These are phyloP conservation scores for Apiotrichum siamense DNA, from an alignment of 1,284 basidiomycete genomes.

Conservation along the genomic window DNA sequence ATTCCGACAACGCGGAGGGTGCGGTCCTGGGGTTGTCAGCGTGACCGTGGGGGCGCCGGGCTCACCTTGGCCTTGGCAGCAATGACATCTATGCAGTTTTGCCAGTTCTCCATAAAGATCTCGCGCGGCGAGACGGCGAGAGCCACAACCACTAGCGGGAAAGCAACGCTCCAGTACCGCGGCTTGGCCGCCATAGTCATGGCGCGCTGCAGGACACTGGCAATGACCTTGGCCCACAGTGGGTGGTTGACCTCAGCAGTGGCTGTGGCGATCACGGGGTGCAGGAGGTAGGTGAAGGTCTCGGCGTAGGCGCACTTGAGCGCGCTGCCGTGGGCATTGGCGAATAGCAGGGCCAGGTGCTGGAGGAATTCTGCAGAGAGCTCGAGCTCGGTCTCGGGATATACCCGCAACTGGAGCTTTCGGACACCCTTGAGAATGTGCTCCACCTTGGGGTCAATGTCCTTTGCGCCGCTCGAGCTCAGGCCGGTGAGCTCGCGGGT, in stretches of 20 bases:
- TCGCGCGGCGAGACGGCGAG: constrained; percentile 83
- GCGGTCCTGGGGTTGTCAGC: constrained; percentile 61
- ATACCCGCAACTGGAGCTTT: constrained; percentile 76
- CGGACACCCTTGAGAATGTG: constrained; percentile 71
- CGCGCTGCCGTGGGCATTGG: constrained; percentile 72
- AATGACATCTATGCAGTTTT: constrained; percentile 61
- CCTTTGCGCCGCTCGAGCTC: constrained; percentile 64
- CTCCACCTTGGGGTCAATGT: constrained; percentile 71
- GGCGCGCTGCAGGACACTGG: constrained; percentile 75
- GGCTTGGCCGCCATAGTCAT: constrained; percentile 82
- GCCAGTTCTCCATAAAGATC: constrained; percentile 78
- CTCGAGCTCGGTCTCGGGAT: constrained; percentile 88
- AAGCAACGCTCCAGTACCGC: constrained; percentile 83
- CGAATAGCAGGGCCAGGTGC: constrained; percentile 72
- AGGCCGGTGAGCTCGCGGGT: constrained; percentile 72
- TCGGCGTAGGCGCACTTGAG: constrained; percentile 85
- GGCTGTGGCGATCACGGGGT: constrained; percentile 88
- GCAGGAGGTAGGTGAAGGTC: constrained; percentile 68
- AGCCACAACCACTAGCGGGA: constrained; percentile 74
- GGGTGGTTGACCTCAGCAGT: constrained; percentile 96
- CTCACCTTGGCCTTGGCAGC: constrained; percentile 72
- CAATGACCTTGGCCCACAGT: constrained; percentile 85
- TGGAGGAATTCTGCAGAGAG: constrained; percentile 89
- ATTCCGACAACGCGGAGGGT: constrained; percentile 64
- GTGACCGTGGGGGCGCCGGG: no score